These are phyloP conservation scores for Malus asiatica DNA, from an alignment of 306 rosid genomes.

Conservation along the genomic window DNA sequence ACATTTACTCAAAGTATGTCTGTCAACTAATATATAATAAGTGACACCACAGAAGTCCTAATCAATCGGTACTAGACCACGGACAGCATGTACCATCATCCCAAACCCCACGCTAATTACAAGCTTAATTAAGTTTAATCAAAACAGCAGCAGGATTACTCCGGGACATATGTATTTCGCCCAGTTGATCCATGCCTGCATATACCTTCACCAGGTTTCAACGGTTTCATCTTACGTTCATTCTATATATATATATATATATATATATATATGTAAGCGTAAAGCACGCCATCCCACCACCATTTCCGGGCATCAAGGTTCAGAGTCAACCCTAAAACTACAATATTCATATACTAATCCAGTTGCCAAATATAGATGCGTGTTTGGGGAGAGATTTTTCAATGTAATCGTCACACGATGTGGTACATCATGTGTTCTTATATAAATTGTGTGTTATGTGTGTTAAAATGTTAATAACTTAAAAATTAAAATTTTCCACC, in stretches of 20 bases:
- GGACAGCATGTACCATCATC: too few relatives aligned
- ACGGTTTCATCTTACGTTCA: too few relatives aligned
- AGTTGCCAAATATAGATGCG: background rate
- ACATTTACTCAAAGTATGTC: background rate
- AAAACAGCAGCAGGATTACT: background rate
- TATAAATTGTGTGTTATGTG: too few relatives aligned
- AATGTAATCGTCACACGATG: too few relatives aligned
- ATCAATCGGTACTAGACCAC: background rate
- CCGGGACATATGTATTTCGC: background rate
- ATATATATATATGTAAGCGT: background rate
- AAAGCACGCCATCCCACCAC: background rate
- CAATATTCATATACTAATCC: background rate
- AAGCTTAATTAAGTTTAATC: background rate
- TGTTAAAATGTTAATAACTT: too few relatives aligned
- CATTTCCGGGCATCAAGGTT: background rate
- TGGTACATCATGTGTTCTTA: too few relatives aligned
- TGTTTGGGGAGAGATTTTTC: background rate
- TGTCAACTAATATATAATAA: background rate
- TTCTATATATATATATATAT: background rate
- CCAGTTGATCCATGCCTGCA: background rate
- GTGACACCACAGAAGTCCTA: background rate
- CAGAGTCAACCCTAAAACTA: background rate
- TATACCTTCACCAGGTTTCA: background rate
- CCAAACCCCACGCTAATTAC: background rate
- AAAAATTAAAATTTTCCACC: too few relatives aligned